A percentile compares a stretch with the other conserved stretches of the same genome.
These are phyloP conservation scores for Grosmannia clavigera DNA, from an alignment of 2,329 filamentous ascomycete species.

Conservation along the genomic window DNA sequence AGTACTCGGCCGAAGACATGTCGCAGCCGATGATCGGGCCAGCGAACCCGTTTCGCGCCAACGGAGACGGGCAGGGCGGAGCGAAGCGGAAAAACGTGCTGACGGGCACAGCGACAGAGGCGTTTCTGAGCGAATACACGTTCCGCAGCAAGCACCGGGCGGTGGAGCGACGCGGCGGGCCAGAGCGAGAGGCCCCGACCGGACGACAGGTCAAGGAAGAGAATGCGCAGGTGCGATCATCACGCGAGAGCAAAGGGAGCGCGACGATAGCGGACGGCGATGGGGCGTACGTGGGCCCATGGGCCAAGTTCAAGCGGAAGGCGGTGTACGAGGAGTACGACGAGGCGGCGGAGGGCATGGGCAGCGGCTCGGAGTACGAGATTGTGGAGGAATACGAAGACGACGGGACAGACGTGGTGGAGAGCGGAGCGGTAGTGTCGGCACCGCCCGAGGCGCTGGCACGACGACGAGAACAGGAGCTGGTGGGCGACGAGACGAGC, in stretches of 20 bases:
- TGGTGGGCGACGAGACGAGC: conserved; percentile 61
- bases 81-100: conserved; percentile 67
- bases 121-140: conserved; percentile 76
- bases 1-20: conserved; percentile 61
- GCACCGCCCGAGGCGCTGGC: conserved; percentile 42
- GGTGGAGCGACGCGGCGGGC: conserved; percentile 53
- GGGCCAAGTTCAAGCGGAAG: conserved; percentile 69
- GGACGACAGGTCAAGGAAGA: conserved; percentile 54
- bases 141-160: conserved; percentile 83
- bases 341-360: conserved; percentile 53
- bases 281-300: conserved; percentile 83
- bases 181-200: conserved; percentile 42
- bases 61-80: neutral
- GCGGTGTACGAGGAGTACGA: conserved; percentile 59
- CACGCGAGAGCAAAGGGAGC: conserved; percentile 75
- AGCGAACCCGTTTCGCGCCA: conserved; percentile 58
- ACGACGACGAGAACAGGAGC: conserved; percentile 45
- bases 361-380: conserved; percentile 61
- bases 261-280: conserved; percentile 75
- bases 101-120: conserved; percentile 81
- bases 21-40: conserved; percentile 55
- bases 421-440: conserved; percentile 48
- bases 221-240: conserved; percentile 54
- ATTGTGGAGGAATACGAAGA: conserved; percentile 71
- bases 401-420: conserved; percentile 55